Evolutionary conservation across 2,329 filamentous ascomycete genomes (phyloP).

Genomic region (Corniculantispora saksenae): DNA sequence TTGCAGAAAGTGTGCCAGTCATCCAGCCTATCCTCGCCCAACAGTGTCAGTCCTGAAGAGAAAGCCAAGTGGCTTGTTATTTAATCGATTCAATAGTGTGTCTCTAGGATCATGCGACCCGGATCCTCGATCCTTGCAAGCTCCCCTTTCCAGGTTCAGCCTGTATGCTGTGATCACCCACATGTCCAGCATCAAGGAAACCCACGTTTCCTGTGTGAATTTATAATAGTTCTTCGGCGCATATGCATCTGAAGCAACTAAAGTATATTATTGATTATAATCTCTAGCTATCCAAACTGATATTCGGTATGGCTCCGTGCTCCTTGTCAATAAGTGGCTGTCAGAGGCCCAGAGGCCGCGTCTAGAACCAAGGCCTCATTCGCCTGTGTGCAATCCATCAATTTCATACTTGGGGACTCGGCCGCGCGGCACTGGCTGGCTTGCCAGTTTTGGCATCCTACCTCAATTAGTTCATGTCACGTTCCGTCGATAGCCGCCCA

Average conservation of each 20-base stretch:
- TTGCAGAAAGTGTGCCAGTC: conserved; percentile 6
- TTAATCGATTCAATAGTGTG: neutral
- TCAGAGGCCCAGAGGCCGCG: neutral
- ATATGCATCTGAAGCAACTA: neutral
- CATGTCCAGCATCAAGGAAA: neutral
- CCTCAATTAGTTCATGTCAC: neutral
- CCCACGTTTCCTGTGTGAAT: neutral
- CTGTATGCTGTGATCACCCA: neutral
- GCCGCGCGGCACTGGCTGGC: conserved; percentile 1
- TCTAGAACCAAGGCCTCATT: too few relatives aligned
- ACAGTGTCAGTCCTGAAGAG: neutral
- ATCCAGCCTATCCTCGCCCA: neutral
- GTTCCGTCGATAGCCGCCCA: neutral
- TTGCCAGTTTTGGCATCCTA: conserved; percentile 7
- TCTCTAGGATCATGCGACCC: conserved; percentile 8
- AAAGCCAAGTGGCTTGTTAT: neutral
- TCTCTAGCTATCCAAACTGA: neutral
- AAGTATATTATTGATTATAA: neutral
- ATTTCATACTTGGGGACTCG: conserved; percentile 1
- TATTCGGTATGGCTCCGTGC: neutral
- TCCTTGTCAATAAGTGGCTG: neutral
- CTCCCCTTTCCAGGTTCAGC: neutral
- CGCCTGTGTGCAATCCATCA: neutral
- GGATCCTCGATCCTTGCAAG: neutral
- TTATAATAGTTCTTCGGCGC: neutral